Evolutionary conservation across 768 basidiomycete genomes (phyloP).

Genomic region (Collybia mongolica): DNA sequence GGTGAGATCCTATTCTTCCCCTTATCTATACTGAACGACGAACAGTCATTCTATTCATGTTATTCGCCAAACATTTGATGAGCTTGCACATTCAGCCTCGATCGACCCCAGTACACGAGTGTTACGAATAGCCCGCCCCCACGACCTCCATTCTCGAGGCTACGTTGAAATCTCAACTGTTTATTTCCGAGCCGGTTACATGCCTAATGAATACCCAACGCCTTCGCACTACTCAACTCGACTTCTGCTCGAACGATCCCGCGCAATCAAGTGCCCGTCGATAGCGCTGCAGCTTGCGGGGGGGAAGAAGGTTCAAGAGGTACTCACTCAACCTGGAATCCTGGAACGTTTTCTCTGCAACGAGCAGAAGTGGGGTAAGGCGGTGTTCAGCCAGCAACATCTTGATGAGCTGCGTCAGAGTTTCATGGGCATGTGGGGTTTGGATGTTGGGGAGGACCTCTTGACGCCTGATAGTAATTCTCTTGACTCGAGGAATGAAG

Average conservation of each 20-base stretch:
- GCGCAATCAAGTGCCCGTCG: slow-evolving; percentile 90
- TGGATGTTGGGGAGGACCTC: slow-evolving; percentile 49
- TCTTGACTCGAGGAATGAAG: slow-evolving; percentile 25
- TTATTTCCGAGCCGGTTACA: slow-evolving; percentile 91
- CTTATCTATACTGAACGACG: background rate
- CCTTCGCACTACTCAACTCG: slow-evolving; percentile 68
- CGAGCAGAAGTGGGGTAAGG: slow-evolving; percentile 30
- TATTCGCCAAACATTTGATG: slow-evolving; percentile 72
- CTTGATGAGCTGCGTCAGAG: slow-evolving; percentile 61
- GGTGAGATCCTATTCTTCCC: slow-evolving; percentile 38
- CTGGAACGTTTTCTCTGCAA: slow-evolving; percentile 70
- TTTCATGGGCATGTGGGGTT: slow-evolving; percentile 90
- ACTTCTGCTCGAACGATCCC: slow-evolving; percentile 73
- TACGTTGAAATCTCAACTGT: slow-evolving; percentile 77
- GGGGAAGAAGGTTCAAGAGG: slow-evolving; percentile 93
- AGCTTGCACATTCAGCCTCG: slow-evolving; percentile 59
- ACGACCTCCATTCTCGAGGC: slow-evolving; percentile 27
- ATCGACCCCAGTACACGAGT: slow-evolving; percentile 45
- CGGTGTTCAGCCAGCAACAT: slow-evolving; percentile 32
- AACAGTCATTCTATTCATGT: slow-evolving; percentile 72
- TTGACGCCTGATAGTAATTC: slow-evolving; percentile 28
- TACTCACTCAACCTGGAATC: slow-evolving; percentile 68
- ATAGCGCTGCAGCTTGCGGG: slow-evolving; percentile 94
- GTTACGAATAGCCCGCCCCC: slow-evolving; percentile 39
- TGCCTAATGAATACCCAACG: slow-evolving; percentile 76